Conservation (phyloP, 2,329 filamentous ascomycete genomes). For the Monosporascus sp. region DNA sequence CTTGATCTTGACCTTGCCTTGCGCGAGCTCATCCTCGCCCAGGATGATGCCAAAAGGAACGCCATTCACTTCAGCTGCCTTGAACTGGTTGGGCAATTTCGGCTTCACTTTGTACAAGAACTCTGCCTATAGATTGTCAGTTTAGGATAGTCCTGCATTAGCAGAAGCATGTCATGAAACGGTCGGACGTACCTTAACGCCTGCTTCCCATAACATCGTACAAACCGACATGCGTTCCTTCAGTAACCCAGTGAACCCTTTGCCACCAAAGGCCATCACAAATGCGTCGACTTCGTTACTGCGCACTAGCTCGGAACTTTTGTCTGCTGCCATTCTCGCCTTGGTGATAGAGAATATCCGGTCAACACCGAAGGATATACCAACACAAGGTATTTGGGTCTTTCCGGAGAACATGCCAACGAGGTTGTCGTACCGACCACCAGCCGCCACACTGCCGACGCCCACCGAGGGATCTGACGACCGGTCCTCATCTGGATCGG, state of each 20-base stretch:
- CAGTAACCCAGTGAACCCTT: constrained; percentile 74
- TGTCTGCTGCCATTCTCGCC: constrained; percentile 51
- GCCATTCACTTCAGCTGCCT: constrained; percentile 73
- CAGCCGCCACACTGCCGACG: constrained; percentile 70
- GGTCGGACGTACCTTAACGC: constrained; percentile 62
- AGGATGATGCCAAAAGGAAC: constrained; percentile 85
- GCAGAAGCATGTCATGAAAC: not conserved
- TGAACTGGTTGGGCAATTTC: constrained; percentile 85
- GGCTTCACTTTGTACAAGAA: constrained; percentile 88
- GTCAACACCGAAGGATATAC: constrained; percentile 75
- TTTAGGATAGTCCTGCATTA: constrained; percentile 15
- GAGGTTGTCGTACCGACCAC: constrained; percentile 71
- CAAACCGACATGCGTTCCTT: constrained; percentile 80
- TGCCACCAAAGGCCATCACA: constrained; percentile 91
- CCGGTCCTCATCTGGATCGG: constrained; percentile 48
- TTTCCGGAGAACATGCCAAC: constrained; percentile 74
- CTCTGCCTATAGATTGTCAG: constrained; percentile 55
- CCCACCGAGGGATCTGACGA: constrained; percentile 67
- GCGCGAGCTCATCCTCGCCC: constrained; percentile 81
- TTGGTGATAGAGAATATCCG: constrained; percentile 76
- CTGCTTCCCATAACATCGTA: constrained; percentile 74
- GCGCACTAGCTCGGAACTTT: constrained; percentile 43
- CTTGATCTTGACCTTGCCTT: constrained; percentile 85
- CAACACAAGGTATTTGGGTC: constrained; percentile 68
- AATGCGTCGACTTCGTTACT: constrained; percentile 81